Percentiles rank a stretch among this genome's conserved stretches.
phyloP scores from a whole-genome alignment of 352 stramenopile genomes.

The Plasmopara viticola region DNA sequence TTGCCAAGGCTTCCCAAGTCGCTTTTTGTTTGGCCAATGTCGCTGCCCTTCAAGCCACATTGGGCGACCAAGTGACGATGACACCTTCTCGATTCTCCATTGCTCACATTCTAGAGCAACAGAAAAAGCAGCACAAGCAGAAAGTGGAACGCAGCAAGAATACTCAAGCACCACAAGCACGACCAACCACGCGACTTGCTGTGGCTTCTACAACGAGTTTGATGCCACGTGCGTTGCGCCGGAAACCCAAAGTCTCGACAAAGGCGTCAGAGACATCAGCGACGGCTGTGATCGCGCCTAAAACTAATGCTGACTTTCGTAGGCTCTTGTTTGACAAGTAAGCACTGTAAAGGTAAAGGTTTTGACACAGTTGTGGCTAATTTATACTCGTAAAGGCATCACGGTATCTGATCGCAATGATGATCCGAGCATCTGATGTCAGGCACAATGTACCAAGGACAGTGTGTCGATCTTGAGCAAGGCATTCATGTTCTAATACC shows the following conservation, averaged over 20 bases:
- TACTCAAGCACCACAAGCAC: conserved; percentile 14
- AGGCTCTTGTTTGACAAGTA: conserved; percentile 31
- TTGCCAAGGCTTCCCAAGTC: conserved; percentile 28
- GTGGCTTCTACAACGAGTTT: conserved; percentile 29
- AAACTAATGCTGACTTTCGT: conserved; percentile 72
- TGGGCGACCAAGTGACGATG: conserved; percentile 48
- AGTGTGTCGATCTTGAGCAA: too few relatives aligned
- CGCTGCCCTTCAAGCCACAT: conserved; percentile 24
- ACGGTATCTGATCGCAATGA: background rate
- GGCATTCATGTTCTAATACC: conserved; percentile 15
- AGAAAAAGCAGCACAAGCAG: conserved; percentile 40
- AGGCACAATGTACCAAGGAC: background rate
- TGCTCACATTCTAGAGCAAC: conserved; percentile 47
- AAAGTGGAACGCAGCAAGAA: conserved; percentile 19
- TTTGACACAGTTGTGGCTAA: background rate
- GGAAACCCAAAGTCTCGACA: conserved; percentile 26
- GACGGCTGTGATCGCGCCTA: conserved; percentile 20
- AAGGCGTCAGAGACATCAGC: conserved; percentile 6
- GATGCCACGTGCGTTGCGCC: conserved; percentile 47
- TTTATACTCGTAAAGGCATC: too few relatives aligned
- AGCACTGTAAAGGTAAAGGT: background rate
- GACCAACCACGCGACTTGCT: conserved; percentile 25
- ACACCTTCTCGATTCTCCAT: conserved; percentile 62
- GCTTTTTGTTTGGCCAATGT: conserved; percentile 26
- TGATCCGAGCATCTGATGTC: background rate